Percentiles rank a stretch among this genome's conserved stretches.
Conservation (phyloP, 192 early-diverging fungal genomes). For the Podila epicladia region DNA sequence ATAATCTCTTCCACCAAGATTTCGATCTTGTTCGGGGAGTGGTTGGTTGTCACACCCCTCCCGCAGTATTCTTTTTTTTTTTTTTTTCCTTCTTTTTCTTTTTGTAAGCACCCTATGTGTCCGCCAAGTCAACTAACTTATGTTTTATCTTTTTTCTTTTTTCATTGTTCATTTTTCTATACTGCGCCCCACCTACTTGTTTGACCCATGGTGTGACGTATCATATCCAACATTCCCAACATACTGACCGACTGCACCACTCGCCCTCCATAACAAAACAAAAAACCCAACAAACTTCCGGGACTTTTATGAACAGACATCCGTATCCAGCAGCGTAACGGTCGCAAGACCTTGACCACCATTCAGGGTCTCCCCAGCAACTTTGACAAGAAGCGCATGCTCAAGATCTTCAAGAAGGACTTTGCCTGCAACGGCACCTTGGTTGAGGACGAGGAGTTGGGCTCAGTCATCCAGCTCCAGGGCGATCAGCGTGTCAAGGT, state of each 20-base stretch:
- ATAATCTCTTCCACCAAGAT: too few species aligned
- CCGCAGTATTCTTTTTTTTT: neutral
- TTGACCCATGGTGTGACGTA: slow-evolving; percentile 7
- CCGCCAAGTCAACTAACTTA: neutral
- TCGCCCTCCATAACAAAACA: too few species aligned
- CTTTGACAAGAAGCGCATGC: slow-evolving; percentile 88
- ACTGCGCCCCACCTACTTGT: neutral
- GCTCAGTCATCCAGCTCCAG: slow-evolving; percentile 92
- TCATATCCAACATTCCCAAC: neutral
- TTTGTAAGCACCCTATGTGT: neutral
- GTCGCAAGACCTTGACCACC: slow-evolving; percentile 96
- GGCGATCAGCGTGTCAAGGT: slow-evolving; percentile 95
- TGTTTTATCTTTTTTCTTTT: neutral
- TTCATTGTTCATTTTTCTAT: neutral
- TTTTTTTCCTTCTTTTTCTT: neutral
- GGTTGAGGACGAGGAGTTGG: slow-evolving; percentile 91
- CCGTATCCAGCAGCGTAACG: slow-evolving; percentile 97
- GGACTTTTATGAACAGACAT: slow-evolving; percentile 75
- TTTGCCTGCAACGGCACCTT: slow-evolving; percentile 98
- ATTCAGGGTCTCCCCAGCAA: slow-evolving; percentile 90
- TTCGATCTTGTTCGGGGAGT: too few species aligned
- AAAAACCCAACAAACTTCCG: neutral
- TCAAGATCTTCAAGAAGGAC: slow-evolving; percentile 97
- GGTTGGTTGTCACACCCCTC: neutral
- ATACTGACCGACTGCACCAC: too few species aligned